Conservation (phyloP, 176 grass and related monocot species). For the Aegilops bicornis region DNA sequence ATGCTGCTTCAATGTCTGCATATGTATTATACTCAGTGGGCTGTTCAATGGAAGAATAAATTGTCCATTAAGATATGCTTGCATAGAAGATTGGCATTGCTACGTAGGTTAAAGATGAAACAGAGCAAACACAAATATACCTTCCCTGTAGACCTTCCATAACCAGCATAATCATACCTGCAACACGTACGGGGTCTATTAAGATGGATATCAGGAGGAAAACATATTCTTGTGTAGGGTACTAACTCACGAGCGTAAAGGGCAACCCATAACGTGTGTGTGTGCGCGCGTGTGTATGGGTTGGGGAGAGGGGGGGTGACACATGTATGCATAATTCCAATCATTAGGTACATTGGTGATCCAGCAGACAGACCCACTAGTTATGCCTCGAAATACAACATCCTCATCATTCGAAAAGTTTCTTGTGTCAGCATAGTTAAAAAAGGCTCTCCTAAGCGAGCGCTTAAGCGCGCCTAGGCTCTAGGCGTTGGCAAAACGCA, state of each 20-base stretch:
- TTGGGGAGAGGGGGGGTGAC: background rate
- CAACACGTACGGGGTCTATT: conserved; percentile 14
- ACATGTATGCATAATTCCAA: conserved; percentile 17
- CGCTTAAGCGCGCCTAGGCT: too few species aligned
- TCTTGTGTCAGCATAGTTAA: conserved; percentile 7
- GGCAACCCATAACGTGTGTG: too few species aligned
- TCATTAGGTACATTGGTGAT: conserved; percentile 3
- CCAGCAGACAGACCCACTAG: conserved; percentile 29
- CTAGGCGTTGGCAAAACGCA: too few species aligned
- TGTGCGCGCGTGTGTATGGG: too few species aligned
- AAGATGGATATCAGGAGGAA: background rate
- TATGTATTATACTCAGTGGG: conserved; percentile 94
- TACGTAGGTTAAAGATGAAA: conserved; percentile 27
- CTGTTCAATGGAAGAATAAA: conserved; percentile 76
- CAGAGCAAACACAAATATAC: conserved; percentile 34
- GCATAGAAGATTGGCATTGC: conserved; percentile 35
- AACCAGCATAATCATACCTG: conserved; percentile 94
- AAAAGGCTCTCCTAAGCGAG: too few species aligned
- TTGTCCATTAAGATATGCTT: conserved; percentile 50
- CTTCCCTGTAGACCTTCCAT: conserved; percentile 89
- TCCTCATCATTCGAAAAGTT: conserved; percentile 33
- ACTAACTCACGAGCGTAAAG: background rate
- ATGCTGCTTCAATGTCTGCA: conserved; percentile 93
- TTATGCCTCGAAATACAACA: conserved; percentile 47
- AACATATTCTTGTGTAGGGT: background rate